Evolutionary conservation across 192 early-diverging fungal genomes (phyloP).

Genomic region (Podila verticillata): DNA sequence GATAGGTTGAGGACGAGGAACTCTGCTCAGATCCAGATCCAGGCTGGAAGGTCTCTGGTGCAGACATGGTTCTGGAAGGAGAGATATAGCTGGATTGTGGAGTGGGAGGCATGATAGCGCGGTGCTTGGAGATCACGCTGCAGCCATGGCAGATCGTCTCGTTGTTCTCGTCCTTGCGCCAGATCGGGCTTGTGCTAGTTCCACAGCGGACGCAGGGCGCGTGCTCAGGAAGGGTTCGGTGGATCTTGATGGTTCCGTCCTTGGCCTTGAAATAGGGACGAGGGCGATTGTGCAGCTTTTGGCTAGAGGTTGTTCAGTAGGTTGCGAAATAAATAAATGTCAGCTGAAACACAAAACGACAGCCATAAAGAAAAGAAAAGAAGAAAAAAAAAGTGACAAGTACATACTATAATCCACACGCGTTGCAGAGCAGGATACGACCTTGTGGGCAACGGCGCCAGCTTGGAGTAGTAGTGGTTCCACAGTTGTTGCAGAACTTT

Average conservation of each 20-base stretch:
- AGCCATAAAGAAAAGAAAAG: background rate
- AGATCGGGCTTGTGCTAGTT: conserved; percentile 12
- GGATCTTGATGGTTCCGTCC: conserved; percentile 51
- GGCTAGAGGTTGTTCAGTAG: conserved; percentile 6
- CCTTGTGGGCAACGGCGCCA: conserved; percentile 43
- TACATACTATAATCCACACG: conserved; percentile 50
- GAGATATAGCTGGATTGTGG: background rate
- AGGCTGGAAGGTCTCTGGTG: background rate
- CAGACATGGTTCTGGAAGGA: background rate
- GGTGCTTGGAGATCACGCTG: background rate
- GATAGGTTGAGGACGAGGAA: too few species aligned
- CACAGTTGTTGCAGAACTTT: conserved; percentile 37
- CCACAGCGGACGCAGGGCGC: conserved; percentile 16
- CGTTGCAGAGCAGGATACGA: conserved; percentile 33
- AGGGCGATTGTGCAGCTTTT: conserved; percentile 37
- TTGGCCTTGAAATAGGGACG: conserved; percentile 43
- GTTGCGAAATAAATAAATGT: background rate
- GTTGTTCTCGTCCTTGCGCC: conserved; percentile 11
- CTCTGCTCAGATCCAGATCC: too few species aligned
- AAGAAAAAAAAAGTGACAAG: background rate
- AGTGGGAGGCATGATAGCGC: background rate
- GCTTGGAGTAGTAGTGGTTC: conserved; percentile 35
- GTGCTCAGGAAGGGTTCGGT: conserved; percentile 22
- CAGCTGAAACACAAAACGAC: background rate
- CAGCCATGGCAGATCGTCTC: conserved; percentile 19